Percentiles rank a stretch among this genome's conserved stretches.
These are phyloP conservation scores for Talaromyces adpressus DNA, from an alignment of 495 filamentous ascomycete genomes.

Conservation along the genomic window DNA sequence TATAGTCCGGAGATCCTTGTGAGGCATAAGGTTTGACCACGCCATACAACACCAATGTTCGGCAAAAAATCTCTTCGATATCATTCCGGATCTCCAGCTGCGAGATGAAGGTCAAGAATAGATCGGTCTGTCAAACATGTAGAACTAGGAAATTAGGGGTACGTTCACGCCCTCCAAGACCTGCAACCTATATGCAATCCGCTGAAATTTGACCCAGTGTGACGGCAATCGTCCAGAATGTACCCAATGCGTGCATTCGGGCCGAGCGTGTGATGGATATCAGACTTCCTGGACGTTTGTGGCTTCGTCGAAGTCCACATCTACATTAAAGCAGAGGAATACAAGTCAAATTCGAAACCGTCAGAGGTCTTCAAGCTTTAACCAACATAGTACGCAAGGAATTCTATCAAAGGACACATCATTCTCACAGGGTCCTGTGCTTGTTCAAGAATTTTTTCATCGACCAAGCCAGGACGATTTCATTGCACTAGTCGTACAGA, in stretches of 20 bases:
- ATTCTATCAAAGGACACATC: too few relatives aligned
- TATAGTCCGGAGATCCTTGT: background rate
- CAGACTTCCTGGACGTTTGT: constrained; percentile 17
- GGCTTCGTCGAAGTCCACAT: background rate
- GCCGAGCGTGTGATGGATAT: constrained; percentile 16
- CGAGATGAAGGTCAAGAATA: constrained; percentile 19
- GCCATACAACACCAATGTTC: background rate
- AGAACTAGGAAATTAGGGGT: constrained; percentile 19
- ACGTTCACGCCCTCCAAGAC: background rate
- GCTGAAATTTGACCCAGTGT: constrained; percentile 10
- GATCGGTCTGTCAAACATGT: constrained; percentile 19
- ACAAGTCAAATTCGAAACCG: too few relatives aligned
- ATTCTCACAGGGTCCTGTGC: background rate
- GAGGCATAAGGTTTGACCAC: too few relatives aligned
- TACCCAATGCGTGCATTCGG: constrained; percentile 16
- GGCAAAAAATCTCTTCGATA: background rate
- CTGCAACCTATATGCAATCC: background rate
- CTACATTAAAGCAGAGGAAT: background rate
- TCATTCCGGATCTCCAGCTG: background rate
- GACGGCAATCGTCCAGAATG: constrained; percentile 20
- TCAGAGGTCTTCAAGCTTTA: too few relatives aligned
- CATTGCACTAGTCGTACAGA: background rate
- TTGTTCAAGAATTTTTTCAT: background rate
- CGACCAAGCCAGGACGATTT: background rate
- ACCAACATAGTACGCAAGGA: too few relatives aligned